These are phyloP conservation scores for Dujonia santamariae DNA, from an alignment of 1,139 yeast genomes.

Conservation along the genomic window DNA sequence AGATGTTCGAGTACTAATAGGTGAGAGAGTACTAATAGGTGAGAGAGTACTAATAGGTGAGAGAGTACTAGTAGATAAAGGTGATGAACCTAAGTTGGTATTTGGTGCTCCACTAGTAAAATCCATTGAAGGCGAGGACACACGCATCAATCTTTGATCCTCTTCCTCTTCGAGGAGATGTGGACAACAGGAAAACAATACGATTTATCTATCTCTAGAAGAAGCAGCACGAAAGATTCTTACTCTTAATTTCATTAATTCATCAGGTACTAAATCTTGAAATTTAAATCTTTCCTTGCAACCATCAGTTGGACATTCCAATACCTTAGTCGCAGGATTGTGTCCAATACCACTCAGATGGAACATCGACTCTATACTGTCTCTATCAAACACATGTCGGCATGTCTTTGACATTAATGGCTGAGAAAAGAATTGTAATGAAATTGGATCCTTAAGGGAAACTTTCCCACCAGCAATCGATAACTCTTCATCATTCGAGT, in stretches of 20 bases:
- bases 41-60: too few relatives aligned
- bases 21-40: too few relatives aligned
- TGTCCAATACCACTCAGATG: slow-evolving; percentile 12
- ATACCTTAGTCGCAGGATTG: background rate
- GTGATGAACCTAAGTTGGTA: too few relatives aligned
- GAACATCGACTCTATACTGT: slow-evolving; percentile 35
- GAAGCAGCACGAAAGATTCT: slow-evolving; percentile 24
- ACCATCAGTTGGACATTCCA: slow-evolving; percentile 48
- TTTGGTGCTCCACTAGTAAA: too few relatives aligned
- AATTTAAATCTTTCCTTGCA: slow-evolving; percentile 30
- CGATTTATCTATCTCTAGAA: too few relatives aligned
- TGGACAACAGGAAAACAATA: too few relatives aligned
- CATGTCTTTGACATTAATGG: slow-evolving; percentile 58
- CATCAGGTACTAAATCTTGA: slow-evolving; percentile 40
- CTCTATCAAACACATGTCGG: slow-evolving; percentile 58
- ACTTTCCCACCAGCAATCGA: slow-evolving; percentile 66
- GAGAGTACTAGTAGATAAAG: too few relatives aligned
- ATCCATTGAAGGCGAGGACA: too few relatives aligned
- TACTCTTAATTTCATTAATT: slow-evolving; percentile 49
- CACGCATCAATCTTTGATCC: too few relatives aligned
- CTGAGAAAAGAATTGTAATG: slow-evolving; percentile 44
- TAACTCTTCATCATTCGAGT: slow-evolving; percentile 49
- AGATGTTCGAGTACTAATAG: too few relatives aligned
- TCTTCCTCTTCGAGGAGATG: too few relatives aligned
- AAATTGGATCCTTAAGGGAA: slow-evolving; percentile 63